Conservation (phyloP, 2,329 filamentous ascomycete genomes). For the Fusarium armeniacum region DNA sequence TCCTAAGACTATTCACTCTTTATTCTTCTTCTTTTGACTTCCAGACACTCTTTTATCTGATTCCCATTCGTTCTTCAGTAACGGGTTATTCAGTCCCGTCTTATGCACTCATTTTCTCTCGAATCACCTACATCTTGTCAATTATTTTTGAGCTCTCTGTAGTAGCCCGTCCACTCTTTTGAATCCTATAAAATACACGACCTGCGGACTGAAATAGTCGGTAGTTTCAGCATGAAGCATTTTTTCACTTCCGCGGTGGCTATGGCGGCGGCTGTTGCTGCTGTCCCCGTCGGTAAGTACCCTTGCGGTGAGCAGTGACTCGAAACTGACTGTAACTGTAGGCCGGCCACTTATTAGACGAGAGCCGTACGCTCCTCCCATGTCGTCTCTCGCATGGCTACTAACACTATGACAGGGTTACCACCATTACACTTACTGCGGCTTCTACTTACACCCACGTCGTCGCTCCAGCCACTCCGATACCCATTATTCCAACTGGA, state of each 20-base stretch:
- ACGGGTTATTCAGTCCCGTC: conserved; percentile 22
- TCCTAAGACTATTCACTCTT: conserved; percentile 33
- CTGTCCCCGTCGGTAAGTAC: conserved; percentile 47
- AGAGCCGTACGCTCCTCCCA: conserved; percentile 31
- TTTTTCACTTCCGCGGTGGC: conserved; percentile 47
- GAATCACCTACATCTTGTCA: conserved; percentile 20
- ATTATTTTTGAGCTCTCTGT: conserved; percentile 27
- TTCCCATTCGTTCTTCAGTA: conserved; percentile 33
- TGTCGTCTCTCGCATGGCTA: neutral
- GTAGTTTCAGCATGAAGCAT: conserved; percentile 41
- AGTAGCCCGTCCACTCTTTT: conserved; percentile 35
- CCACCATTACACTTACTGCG: conserved; percentile 36
- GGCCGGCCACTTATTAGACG: conserved; percentile 31
- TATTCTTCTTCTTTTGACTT: conserved; percentile 23
- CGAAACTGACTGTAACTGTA: conserved; percentile 17
- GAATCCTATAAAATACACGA: neutral
- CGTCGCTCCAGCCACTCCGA: conserved; percentile 28
- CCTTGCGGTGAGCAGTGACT: neutral
- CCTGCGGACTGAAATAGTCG: neutral
- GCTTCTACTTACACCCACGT: conserved; percentile 41
- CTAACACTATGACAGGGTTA: conserved; percentile 23
- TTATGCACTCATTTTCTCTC: conserved; percentile 22
- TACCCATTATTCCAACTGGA: conserved; percentile 9
- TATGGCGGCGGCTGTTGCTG: conserved; percentile 41
- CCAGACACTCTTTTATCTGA: conserved; percentile 35